Evolutionary conservation across 495 filamentous ascomycete genomes (phyloP), one percentile per base, ranked within the genome.

Genomic region (Stereocaulon alpinum): DNA sequence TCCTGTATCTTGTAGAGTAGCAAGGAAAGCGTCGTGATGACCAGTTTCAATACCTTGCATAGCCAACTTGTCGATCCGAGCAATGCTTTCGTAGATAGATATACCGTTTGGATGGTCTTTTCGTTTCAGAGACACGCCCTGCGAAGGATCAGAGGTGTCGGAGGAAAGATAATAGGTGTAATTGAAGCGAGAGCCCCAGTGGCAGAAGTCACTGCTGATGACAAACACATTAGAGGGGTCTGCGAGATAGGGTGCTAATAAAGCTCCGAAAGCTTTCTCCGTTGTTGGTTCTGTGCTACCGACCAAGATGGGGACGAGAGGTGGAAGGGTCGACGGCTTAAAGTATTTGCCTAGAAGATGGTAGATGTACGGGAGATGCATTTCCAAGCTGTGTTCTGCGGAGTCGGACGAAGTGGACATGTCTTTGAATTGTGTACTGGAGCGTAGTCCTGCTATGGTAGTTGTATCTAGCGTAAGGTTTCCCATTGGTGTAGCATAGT

Each of bases 341-440:
- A 78, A 81, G 1, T 75, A 83, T 67, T 76, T 77, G 29, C 81
- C 77, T 15, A 89, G 74, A 45, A 91, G 82, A 70, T 92, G 91
- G 79, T 93, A 89, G 63, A 97, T 84, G 67, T 93, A 97, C 2
- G 93, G 93, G 0, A 96, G 77, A 64, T 99, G 93, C 84, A 97
- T 95, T 72, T 97, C 94, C 27, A 97, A 83, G 55, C 89, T 95
- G 72, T 99, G 93, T 70, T 99, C 93, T 37, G 82, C 85, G 61
- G 91, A 85, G 64, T 99, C 93, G 11, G 82, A 74, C 4, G 76
- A 70, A 30, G 67, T 68, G 1, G 81, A 79, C 80, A 96, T 91
- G n/a, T 77, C 80, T n/a, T 83, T 79, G 69, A 96, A 95, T 52
- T 75, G 73, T 18, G 79, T 79, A 10, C 82, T 85, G 5, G 73